Evolutionary conservation across 768 basidiomycete genomes (phyloP), one percentile per base, ranked within the genome.

Genomic region (Termitomyces sp.): DNA sequence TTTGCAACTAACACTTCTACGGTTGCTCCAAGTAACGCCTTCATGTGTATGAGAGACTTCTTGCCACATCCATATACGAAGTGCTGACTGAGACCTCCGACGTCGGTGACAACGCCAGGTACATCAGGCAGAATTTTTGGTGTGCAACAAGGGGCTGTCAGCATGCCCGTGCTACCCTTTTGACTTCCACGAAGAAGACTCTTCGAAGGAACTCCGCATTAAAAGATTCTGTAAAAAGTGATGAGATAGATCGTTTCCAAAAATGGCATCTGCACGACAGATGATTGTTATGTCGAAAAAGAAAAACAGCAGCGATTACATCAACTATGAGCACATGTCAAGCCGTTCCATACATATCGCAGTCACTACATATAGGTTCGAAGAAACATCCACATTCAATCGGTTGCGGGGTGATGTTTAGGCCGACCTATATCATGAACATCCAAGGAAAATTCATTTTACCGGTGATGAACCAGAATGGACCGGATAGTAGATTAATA

Each of bases 161-260:
- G 49, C 48, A 48, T 45, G 49, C 45, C 60, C 56, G 56, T 55
- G 53, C 18, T 58, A 61, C 60, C 57, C 60, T 38, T 38, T 5
- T 18, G 36, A 26, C 6, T 38, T 2, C 11, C 26, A 26, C 3
- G 18, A 52, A 51, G 16, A 51, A 36, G 22, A 35, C 4, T 16
- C 13, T 20, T 22, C 18, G 7, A 5, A 24, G 16, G 50, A 7
- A 38, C 2, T 5, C 14, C 13, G 9, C 35, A 51, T 33, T 6
- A 10, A 24, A 50, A 14, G 9, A n/a, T 40, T 35, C 20, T 3
- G 20, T 13, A 50, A 35, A 14, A 10, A 18, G 9, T 30, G 26
- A 30, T 30, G 18, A 28, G 24, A 47, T 14, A 48, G 3, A 30
- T 48, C 18, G n/a, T n/a, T 30, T 11, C 28, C 28, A 28, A n/a